These are phyloP conservation scores for Solanum pinnatisectum DNA, from an alignment of 257 asterid species.

Conservation along the genomic window DNA sequence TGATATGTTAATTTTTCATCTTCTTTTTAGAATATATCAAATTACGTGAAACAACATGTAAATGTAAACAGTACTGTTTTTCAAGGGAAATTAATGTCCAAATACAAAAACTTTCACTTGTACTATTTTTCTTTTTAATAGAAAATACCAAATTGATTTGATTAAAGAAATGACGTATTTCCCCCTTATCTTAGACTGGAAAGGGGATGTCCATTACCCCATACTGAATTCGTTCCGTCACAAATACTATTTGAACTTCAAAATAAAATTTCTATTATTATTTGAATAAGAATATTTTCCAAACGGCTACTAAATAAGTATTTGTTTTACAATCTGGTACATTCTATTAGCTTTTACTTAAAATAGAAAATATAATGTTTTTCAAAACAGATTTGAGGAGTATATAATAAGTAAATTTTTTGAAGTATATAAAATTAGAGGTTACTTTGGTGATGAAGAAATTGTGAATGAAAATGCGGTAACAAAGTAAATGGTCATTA, in stretches of 20 bases:
- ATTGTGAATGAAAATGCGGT: too few species aligned
- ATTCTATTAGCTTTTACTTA: not conserved
- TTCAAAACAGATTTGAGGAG: not conserved
- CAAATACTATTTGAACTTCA: not conserved
- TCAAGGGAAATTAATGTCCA: not conserved
- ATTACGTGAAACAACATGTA: too few species aligned
- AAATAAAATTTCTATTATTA: not conserved
- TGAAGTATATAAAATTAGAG: too few species aligned
- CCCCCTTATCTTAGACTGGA: not conserved
- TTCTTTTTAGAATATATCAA: not conserved
- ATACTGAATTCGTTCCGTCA: not conserved
- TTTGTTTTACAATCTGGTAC: not conserved
- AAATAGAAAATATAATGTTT: not conserved
- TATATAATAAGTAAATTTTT: not conserved
- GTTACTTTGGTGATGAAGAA: too few species aligned
- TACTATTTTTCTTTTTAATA: too few species aligned
- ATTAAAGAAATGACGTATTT: not conserved
- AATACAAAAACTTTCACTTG: not conserved
- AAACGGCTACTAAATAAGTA: not conserved
- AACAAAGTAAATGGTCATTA: too few species aligned
- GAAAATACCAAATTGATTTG: not conserved
- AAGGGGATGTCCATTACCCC: not conserved
- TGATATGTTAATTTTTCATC: not conserved
- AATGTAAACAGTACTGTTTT: too few species aligned
- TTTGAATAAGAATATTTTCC: too few species aligned